Conservation (phyloP, 2,329 filamentous ascomycete species). For the Botrytis deweyae region DNA sequence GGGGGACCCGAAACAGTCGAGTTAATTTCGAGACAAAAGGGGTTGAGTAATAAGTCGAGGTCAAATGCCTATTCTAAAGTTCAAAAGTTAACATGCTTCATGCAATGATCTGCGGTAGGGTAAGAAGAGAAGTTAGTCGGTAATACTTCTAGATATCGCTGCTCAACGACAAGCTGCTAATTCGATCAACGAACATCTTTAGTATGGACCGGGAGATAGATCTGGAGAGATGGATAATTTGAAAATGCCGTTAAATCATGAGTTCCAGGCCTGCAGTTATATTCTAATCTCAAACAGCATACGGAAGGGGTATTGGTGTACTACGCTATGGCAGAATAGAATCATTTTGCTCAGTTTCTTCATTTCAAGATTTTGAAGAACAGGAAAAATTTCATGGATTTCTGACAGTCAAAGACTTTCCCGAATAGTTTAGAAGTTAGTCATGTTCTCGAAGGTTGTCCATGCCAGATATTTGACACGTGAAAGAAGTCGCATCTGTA, state of each 20-base stretch:
- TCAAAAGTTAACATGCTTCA: background rate
- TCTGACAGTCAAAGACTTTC: background rate
- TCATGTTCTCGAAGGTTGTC: too few species aligned
- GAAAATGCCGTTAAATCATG: background rate
- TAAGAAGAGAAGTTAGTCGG: background rate
- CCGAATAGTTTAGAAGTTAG: background rate
- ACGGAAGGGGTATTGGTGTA: rapidly evolving
- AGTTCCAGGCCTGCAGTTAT: background rate
- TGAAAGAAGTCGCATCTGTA: background rate
- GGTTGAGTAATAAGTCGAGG: background rate
- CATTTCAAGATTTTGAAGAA: rapidly evolving
- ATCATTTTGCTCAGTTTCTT: background rate
- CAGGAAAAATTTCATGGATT: background rate
- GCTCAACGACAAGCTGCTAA: background rate
- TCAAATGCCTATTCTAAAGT: rapidly evolving
- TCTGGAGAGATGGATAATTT: background rate
- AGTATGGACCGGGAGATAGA: background rate
- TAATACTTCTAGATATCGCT: too few species aligned
- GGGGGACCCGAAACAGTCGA: background rate
- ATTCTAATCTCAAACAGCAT: background rate
- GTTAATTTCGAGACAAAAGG: background rate
- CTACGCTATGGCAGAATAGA: background rate
- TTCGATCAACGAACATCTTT: background rate
- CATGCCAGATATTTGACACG: background rate
- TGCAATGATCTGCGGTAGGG: background rate